A percentile compares a stretch with the other conserved stretches of the same genome.
Conservation (phyloP, 2,329 filamentous ascomycete species). For the Pseudogymnoascus sp. region DNA sequence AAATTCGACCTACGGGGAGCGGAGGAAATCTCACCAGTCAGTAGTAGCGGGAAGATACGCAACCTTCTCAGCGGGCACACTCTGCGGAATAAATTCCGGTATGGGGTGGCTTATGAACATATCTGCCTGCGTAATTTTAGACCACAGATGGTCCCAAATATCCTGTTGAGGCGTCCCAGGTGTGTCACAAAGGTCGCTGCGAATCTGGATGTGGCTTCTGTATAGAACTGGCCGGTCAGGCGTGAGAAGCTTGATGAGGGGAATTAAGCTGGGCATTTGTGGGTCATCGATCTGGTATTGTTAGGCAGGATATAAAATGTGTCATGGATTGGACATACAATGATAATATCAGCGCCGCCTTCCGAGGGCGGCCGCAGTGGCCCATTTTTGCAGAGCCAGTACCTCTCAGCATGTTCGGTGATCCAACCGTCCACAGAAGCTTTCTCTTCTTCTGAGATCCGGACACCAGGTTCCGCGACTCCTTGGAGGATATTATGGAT, state of each 20-base stretch:
- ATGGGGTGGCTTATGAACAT: slow-evolving; percentile 80
- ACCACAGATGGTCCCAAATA: slow-evolving; percentile 70
- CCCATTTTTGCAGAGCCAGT: slow-evolving; percentile 64
- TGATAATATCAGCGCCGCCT: slow-evolving; percentile 68
- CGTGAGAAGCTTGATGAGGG: slow-evolving; percentile 63
- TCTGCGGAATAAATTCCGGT: slow-evolving; percentile 63
- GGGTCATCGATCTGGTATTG: slow-evolving; percentile 62
- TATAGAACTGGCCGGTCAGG: slow-evolving; percentile 72
- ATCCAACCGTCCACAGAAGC: slow-evolving; percentile 64
- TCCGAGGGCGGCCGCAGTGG: slow-evolving; percentile 57
- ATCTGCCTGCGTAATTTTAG: slow-evolving; percentile 62
- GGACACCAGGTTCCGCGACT: slow-evolving; percentile 57
- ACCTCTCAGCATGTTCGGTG: slow-evolving; percentile 62
- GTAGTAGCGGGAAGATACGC: slow-evolving; percentile 74
- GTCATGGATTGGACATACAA: slow-evolving; percentile 38
- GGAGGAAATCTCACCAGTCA: slow-evolving; percentile 54
- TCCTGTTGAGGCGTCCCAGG: slow-evolving; percentile 61
- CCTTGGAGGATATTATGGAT: slow-evolving; percentile 86
- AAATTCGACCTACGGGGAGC: not conserved
- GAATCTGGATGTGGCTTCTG: slow-evolving; percentile 76
- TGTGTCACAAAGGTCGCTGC: slow-evolving; percentile 61
- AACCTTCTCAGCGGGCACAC: slow-evolving; percentile 58
- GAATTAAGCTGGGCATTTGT: slow-evolving; percentile 75
- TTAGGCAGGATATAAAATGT: slow-evolving; percentile 7
- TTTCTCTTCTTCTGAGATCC: slow-evolving; percentile 57